Base-by-base conservation (phyloP, 805 yeast genomes). In the Ogataea pini region DNA sequence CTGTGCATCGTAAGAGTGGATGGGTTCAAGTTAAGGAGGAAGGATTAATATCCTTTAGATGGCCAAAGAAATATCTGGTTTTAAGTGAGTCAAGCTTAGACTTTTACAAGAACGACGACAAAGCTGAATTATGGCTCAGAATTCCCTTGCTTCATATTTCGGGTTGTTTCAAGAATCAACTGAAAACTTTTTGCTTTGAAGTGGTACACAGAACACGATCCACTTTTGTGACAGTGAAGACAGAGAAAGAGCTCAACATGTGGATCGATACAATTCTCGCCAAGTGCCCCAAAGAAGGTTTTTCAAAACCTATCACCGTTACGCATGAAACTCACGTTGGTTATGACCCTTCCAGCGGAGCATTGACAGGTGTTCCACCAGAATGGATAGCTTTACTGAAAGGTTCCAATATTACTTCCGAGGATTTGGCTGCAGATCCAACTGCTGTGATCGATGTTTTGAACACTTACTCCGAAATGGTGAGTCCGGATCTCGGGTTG, bases 21-120 rank as follows among this genome's bases (percentile, higher is more conserved):
- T 91, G 96, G 96, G 91, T 89, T 18, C 86, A 87, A 46, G 83
- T 89, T 50, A 91, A 89, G 65, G 98, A 92, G 59, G 97, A 92
- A 59, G 97, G 97, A 12, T 72, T 92, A 53, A 79, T 89, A 54
- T 80, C 90, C 5, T 90, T 91, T 64, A 74, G 96, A 57, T 92
- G 99, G 99, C 90, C 91, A 49, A 90, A 90, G 62, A 79, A 94
- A 59, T 92, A 75, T 66, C 72, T 92, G 71, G 86, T 88, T 5
- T 72, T 92, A 42, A 80, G 81, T 57, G 96, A 90, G 54, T 77
- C 86, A 34, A 79, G 84, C 38, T 69, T 92, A 48, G 85, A 83
- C 47, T 80, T 92, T 55, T 87, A 83, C 71, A 89, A 86, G 60
- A 77, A 71, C 45, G 96, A 89, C 50, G 68, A 64, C 37, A 61